A percentile compares a stretch with the other conserved stretches of the same genome.
Conservation (phyloP, 371 early-diverging fungal genomes). For the Rhizomucor pusillus region DNA sequence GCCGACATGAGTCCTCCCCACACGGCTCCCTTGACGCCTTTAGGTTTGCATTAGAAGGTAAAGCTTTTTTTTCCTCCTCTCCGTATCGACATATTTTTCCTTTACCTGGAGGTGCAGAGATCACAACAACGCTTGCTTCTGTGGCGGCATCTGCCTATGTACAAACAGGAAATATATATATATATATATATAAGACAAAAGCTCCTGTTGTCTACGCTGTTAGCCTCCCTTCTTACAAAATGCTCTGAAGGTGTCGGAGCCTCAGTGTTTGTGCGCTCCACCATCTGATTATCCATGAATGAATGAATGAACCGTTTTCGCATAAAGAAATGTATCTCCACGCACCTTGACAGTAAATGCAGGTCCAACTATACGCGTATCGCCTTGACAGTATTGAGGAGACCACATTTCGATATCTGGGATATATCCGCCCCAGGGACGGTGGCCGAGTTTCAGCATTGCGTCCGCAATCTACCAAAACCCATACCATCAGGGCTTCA, state of each 20-base stretch:
- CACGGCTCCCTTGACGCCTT: slow-evolving; percentile 66
- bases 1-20: slow-evolving; percentile 86
- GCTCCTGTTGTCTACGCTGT: too few species aligned
- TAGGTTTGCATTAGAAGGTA: background rate
- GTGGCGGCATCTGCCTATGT: slow-evolving; percentile 60
- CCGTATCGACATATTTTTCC: background rate
- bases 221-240: slow-evolving; percentile 55
- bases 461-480: slow-evolving; percentile 71
- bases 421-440: slow-evolving; percentile 61
- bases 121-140: slow-evolving; percentile 61
- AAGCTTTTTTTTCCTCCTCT: background rate
- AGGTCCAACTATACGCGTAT: slow-evolving; percentile 66
- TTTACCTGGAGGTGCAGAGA: slow-evolving; percentile 61
- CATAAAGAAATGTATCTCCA: background rate
- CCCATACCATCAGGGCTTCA: too few species aligned
- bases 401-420: slow-evolving; percentile 68
- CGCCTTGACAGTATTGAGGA: slow-evolving; percentile 56
- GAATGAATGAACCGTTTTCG: background rate
- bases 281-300: slow-evolving; percentile 35
- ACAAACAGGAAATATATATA: too few species aligned
- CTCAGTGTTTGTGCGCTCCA: slow-evolving; percentile 39
- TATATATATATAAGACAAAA: too few species aligned
- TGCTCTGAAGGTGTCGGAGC: slow-evolving; percentile 49
- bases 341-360: slow-evolving; percentile 74
- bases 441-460: slow-evolving; percentile 57